Conservation (phyloP, 163 green algal species). For the Volvox carteri region DNA sequence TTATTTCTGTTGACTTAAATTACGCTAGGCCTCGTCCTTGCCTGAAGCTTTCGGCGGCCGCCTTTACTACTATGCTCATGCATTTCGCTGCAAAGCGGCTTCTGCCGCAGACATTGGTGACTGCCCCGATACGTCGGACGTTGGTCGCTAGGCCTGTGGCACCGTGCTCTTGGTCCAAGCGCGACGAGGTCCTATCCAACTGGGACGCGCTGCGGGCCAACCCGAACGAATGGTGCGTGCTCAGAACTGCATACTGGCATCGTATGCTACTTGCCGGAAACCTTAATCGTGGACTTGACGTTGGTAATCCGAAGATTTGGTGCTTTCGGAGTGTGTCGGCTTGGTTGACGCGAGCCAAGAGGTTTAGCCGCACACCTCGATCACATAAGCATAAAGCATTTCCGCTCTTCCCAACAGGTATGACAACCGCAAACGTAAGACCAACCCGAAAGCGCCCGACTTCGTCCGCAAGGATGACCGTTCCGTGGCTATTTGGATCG, state of each 20-base stretch:
- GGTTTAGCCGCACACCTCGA: neutral
- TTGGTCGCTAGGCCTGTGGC: neutral
- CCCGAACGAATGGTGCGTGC: conserved; percentile 36
- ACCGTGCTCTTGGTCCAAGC: conserved; percentile 23
- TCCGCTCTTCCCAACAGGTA: conserved; percentile 2
- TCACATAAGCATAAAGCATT: neutral
- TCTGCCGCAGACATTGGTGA: neutral
- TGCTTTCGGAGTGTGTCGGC: conserved; percentile 4
- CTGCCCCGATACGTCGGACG: neutral
- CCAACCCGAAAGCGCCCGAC: conserved; percentile 21
- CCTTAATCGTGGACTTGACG: neutral
- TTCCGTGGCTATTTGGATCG: conserved; percentile 18
- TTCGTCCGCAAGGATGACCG: conserved; percentile 40
- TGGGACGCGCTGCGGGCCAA: conserved; percentile 43
- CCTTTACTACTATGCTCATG: conserved; percentile 5
- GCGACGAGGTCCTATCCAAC: conserved; percentile 28
- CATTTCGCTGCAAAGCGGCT: conserved; percentile 21
- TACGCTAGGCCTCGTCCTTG: neutral
- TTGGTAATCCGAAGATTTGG: neutral
- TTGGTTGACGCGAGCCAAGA: neutral
- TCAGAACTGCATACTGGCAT: too few species aligned
- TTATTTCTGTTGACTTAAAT: neutral
- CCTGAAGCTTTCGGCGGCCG: conserved; percentile 15
- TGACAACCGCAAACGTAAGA: conserved; percentile 52
- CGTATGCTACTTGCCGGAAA: neutral